These are phyloP conservation scores for Aegilops longissima DNA, from an alignment of 176 grass and related monocot species.

Conservation along the genomic window DNA sequence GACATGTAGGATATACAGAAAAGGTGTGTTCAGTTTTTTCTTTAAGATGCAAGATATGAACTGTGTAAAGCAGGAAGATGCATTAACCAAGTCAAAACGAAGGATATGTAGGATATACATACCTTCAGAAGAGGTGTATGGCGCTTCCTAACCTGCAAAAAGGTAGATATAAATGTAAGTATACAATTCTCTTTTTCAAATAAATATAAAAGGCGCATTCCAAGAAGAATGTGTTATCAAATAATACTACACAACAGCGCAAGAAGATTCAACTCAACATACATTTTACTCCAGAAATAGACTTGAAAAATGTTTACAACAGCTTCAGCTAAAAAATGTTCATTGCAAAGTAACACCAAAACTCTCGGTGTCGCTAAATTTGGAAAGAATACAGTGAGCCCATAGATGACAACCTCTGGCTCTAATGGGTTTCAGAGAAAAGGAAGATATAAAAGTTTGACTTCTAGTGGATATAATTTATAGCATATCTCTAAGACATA, in stretches of 20 bases:
- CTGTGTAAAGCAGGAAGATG: slow-evolving; percentile 25
- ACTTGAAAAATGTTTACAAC: not conserved
- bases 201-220: not conserved
- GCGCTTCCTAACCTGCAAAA: slow-evolving; percentile 67
- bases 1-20: not conserved
- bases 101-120: slow-evolving; percentile 14
- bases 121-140: slow-evolving; percentile 98
- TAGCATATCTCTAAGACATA: not conserved
- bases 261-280: not conserved
- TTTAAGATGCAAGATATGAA: not conserved
- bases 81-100: slow-evolving; percentile 4
- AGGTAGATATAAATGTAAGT: slow-evolving; percentile 20
- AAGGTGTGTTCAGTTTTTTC: not conserved
- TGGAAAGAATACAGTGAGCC: not conserved
- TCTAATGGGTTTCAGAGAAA: not conserved
- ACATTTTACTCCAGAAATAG: not conserved
- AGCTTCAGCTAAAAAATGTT: slow-evolving; percentile 23
- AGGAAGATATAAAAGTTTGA: not conserved
- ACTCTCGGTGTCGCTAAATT: not conserved
- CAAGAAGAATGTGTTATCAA: not conserved
- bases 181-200: not conserved
- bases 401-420: not conserved
- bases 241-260: slow-evolving; percentile 1
- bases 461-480: not conserved
- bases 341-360: not conserved